Evolutionary conservation across 1,139 yeast genomes (phyloP).

Genomic region (Scheffersomyces illinoinensis): DNA sequence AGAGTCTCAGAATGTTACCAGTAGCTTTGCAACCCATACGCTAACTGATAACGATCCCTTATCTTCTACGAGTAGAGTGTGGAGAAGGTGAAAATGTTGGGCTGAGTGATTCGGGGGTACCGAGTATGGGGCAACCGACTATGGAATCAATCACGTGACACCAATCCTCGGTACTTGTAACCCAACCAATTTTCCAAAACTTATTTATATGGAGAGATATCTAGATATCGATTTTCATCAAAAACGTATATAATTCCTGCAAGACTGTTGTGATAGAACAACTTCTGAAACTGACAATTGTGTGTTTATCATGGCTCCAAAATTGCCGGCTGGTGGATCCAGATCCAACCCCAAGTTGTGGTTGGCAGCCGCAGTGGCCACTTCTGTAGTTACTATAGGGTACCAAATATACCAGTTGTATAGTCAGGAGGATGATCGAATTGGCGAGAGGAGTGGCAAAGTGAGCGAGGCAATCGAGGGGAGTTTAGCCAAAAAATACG

Average conservation of each 20-base stretch:
- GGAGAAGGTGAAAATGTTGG: constrained; percentile 2
- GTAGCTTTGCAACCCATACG: neutral
- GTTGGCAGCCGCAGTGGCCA: constrained; percentile 39
- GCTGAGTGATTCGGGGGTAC: neutral
- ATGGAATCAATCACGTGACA: neutral
- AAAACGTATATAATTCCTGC: neutral
- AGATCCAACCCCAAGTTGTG: constrained; percentile 31
- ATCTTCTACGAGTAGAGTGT: neutral
- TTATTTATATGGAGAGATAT: neutral
- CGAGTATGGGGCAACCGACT: neutral
- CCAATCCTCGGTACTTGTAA: neutral
- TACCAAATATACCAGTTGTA: constrained; percentile 33
- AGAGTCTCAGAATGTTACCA: neutral
- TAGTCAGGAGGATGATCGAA: neutral
- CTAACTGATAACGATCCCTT: neutral
- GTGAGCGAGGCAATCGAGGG: neutral
- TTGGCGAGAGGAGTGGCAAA: constrained; percentile 8
- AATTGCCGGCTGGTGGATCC: constrained; percentile 2
- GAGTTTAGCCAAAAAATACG: constrained; percentile 21
- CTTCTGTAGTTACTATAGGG: constrained; percentile 37
- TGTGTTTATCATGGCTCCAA: neutral
- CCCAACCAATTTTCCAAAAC: neutral
- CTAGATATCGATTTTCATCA: neutral
- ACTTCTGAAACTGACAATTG: neutral
- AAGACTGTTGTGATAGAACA: neutral